A percentile compares a stretch with the other conserved stretches of the same genome.
These are phyloP conservation scores for Solanum pennellii DNA, from an alignment of 257 asterid genomes.

Conservation along the genomic window DNA sequence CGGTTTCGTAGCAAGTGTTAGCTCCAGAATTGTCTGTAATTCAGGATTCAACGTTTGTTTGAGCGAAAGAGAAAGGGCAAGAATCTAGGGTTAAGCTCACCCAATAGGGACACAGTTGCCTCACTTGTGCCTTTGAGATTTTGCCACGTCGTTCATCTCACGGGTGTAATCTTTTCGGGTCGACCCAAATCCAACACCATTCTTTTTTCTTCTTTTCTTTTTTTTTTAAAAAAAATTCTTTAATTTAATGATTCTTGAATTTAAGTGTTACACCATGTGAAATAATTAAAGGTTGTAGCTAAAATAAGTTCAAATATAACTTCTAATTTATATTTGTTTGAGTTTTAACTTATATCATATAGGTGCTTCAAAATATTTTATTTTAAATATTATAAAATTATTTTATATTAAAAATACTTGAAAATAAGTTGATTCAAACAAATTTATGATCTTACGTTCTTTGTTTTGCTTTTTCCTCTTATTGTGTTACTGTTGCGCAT, in stretches of 20 bases:
- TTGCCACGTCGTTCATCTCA: background rate
- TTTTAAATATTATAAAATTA: background rate
- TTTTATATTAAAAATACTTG: no score
- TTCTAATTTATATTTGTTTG: background rate
- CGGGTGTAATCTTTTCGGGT: background rate
- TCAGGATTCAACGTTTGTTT: background rate
- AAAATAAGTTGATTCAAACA: background rate
- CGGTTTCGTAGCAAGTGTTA: background rate
- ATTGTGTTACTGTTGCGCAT: background rate
- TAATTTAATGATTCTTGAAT: background rate
- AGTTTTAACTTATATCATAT: background rate
- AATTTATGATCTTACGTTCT: background rate
- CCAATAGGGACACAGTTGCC: background rate
- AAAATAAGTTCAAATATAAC: background rate
- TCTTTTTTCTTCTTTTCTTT: no score
- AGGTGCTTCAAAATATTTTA: background rate
- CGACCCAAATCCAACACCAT: background rate
- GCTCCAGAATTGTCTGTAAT: background rate
- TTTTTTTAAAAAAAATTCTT: background rate
- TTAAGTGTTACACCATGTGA: background rate
- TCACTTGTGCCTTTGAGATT: background rate
- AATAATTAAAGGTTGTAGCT: background rate
- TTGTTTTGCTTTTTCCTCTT: background rate
- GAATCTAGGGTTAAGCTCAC: slow-evolving; percentile 5
- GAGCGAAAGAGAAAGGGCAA: background rate